phyloP scores from a whole-genome alignment of 2,329 filamentous ascomycete species.

The Teratosphaeria gauchensis region DNA sequence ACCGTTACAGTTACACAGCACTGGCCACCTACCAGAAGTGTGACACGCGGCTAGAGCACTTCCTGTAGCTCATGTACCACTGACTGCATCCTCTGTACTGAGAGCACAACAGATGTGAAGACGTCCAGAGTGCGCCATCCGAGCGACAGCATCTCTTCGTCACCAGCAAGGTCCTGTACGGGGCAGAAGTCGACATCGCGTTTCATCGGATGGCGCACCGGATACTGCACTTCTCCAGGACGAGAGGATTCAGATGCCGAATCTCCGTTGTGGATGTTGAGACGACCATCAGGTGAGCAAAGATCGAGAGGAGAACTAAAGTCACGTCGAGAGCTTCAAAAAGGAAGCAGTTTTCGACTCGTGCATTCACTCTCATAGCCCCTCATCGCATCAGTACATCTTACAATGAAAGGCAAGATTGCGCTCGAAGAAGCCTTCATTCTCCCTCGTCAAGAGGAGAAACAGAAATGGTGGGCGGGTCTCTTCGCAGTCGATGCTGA shows the following conservation, averaged over 20 bases:
- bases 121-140: neutral
- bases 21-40: too few species aligned
- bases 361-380: neutral
- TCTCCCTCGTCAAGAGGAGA: slow-evolving; percentile 49
- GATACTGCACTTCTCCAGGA: neutral
- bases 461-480: slow-evolving; percentile 51
- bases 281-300: neutral
- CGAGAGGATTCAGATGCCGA: neutral
- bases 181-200: neutral
- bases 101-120: too few species aligned
- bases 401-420: slow-evolving; percentile 41
- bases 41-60: too few species aligned
- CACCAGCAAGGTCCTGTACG: neutral
- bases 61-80: too few species aligned
- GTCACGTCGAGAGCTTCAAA: neutral
- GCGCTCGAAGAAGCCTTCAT: slow-evolving; percentile 54
- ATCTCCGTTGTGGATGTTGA: neutral
- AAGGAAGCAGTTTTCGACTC: neutral
- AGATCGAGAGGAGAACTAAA: neutral
- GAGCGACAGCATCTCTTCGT: neutral
- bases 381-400: neutral
- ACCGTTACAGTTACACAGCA: too few species aligned
- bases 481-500: slow-evolving; percentile 51
- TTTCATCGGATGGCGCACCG: neutral
- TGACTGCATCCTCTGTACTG: too few species aligned